A percentile compares a stretch with the other conserved stretches of the same genome.
Evolutionary conservation across 768 basidiomycete species (phyloP).

Genomic region (Lactifluus subvellereus): DNA sequence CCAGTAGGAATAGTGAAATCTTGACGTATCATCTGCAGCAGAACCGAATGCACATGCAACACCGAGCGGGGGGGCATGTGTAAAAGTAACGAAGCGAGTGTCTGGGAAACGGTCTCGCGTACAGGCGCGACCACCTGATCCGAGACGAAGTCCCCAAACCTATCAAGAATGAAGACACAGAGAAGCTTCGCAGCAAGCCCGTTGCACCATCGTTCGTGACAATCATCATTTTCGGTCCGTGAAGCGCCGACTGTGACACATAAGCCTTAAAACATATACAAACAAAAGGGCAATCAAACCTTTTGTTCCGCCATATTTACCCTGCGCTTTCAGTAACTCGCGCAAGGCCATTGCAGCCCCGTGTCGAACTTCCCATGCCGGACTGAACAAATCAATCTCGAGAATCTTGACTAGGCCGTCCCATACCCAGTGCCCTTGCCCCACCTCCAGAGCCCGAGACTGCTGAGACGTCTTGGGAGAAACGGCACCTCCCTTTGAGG

Average conservation of each 20-base stretch:
- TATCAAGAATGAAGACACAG: constrained; percentile 86
- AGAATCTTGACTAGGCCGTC: constrained; percentile 74
- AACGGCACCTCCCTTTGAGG: constrained; percentile 80
- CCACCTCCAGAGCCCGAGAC: constrained; percentile 71
- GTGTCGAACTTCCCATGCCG: constrained; percentile 90
- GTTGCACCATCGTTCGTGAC: constrained; percentile 87
- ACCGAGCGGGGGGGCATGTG: constrained; percentile 84
- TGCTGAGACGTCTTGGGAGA: constrained; percentile 71
- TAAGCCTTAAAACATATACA: neutral
- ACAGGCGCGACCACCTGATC: constrained; percentile 98
- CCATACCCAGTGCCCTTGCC: constrained; percentile 79
- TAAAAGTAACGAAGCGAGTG: constrained; percentile 80
- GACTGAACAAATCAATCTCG: constrained; percentile 77
- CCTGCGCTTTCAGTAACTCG: constrained; percentile 82
- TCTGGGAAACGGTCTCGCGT: constrained; percentile 92
- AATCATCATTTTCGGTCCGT: constrained; percentile 51
- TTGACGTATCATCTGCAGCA: constrained; percentile 93
- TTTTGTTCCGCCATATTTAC: constrained; percentile 75
- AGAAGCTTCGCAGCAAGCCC: constrained; percentile 80
- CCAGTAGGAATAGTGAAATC: constrained; percentile 49
- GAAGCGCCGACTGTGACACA: constrained; percentile 43
- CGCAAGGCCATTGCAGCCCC: constrained; percentile 89
- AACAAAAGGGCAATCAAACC: constrained; percentile 36
- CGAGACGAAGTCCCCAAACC: constrained; percentile 97
- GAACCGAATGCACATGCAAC: constrained; percentile 70